These are phyloP conservation scores for Xylaria intraflava DNA, from an alignment of 495 filamentous ascomycete genomes.

Conservation along the genomic window DNA sequence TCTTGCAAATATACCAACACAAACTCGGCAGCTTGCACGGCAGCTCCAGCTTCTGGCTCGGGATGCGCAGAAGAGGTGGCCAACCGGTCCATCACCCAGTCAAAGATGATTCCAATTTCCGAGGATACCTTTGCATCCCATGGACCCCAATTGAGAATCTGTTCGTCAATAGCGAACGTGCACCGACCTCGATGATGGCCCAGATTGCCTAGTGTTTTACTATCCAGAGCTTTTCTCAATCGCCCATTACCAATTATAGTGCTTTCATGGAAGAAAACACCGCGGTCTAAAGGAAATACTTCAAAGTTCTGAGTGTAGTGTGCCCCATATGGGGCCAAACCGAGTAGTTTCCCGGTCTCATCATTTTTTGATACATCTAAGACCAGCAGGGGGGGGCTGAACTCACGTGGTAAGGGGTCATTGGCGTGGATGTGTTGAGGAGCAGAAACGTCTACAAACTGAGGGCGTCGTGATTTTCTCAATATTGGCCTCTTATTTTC, in stretches of 20 bases:
- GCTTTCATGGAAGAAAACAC: constrained; percentile 67
- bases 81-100: constrained; percentile 47
- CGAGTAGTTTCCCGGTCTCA: constrained; percentile 39
- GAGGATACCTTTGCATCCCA: constrained; percentile 68
- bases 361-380: constrained; percentile 18
- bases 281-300: constrained; percentile 55
- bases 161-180: constrained; percentile 43
- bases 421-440: constrained; percentile 44
- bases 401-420: constrained; percentile 36
- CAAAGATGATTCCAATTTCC: constrained; percentile 55
- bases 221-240: constrained; percentile 47
- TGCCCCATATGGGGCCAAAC: constrained; percentile 54
- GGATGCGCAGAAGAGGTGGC: constrained; percentile 1
- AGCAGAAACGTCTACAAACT: constrained; percentile 43
- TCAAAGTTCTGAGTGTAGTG: constrained; percentile 73
- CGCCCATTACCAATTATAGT: constrained; percentile 72
- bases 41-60: not conserved
- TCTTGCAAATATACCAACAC: constrained; percentile 36
- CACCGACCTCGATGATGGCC: constrained; percentile 19
- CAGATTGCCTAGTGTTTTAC: constrained; percentile 19
- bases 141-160: constrained; percentile 52
- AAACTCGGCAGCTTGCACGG: constrained; percentile 32
- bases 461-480: constrained; percentile 47
- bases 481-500: constrained; percentile 20
- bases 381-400: constrained; percentile 9